phyloP scores from a whole-genome alignment of 1,284 basidiomycete species.

The Anthracocystis panici-leucophaei region DNA sequence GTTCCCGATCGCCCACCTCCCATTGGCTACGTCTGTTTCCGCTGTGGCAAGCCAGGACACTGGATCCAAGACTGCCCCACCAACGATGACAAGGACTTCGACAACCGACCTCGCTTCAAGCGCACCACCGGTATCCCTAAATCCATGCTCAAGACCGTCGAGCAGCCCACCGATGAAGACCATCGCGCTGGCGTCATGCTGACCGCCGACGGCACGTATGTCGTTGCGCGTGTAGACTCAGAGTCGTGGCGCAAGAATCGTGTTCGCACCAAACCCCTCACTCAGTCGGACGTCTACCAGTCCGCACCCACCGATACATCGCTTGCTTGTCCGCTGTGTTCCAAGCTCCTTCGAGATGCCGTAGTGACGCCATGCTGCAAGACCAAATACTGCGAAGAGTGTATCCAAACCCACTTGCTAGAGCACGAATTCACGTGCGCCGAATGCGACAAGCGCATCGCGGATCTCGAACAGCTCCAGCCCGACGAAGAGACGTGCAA shows the following conservation, averaged over 20 bases:
- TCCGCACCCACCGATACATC: slow-evolving; percentile 63
- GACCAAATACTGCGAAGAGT: slow-evolving; percentile 67
- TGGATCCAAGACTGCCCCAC: slow-evolving; percentile 99
- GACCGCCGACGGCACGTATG: slow-evolving; percentile 67
- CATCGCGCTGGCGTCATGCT: slow-evolving; percentile 66
- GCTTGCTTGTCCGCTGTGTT: slow-evolving; percentile 67
- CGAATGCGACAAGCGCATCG: slow-evolving; percentile 67
- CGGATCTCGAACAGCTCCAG: slow-evolving; percentile 61
- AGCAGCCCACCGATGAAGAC: slow-evolving; percentile 72
- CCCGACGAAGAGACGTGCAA: slow-evolving; percentile 63
- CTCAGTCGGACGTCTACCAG: slow-evolving; percentile 65
- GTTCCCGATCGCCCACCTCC: slow-evolving; percentile 62
- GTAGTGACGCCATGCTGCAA: slow-evolving; percentile 66
- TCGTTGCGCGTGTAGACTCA: slow-evolving; percentile 65
- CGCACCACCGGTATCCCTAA: slow-evolving; percentile 97
- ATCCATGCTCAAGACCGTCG: slow-evolving; percentile 95
- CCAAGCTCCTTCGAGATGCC: slow-evolving; percentile 62
- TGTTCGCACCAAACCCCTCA: slow-evolving; percentile 60
- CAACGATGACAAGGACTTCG: slow-evolving; percentile 93
- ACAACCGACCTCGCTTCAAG: slow-evolving; percentile 94
- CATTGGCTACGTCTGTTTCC: slow-evolving; percentile 96
- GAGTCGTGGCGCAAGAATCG: slow-evolving; percentile 63
- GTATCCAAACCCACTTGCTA: slow-evolving; percentile 66
- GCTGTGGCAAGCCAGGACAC: slow-evolving; percentile 93
- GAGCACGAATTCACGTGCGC: slow-evolving; percentile 68